A percentile compares a stretch with the other conserved stretches of the same genome.
phyloP scores from a whole-genome alignment of 495 filamentous ascomycete species.

The Penicillium bovifimosum region DNA sequence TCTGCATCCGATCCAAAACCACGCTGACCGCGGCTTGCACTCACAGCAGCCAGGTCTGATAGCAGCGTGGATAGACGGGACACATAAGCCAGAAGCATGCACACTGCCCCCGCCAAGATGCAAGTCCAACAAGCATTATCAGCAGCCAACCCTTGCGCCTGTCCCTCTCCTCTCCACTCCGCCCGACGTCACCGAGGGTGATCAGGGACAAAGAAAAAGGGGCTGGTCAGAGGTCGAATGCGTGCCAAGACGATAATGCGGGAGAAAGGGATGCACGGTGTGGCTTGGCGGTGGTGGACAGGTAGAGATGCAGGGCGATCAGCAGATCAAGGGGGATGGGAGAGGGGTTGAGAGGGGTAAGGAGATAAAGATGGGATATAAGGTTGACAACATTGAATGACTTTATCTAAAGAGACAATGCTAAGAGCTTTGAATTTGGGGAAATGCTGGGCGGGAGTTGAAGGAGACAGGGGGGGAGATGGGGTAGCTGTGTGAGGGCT shows the following conservation, averaged over 20 bases:
- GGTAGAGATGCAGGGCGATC: slow-evolving; percentile 5
- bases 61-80: neutral
- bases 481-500: neutral
- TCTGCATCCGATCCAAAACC: neutral
- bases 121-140: slow-evolving; percentile 6
- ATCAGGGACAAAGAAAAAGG: neutral
- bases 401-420: neutral
- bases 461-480: slow-evolving; percentile 3
- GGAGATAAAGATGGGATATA: neutral
- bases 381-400: slow-evolving; percentile 5
- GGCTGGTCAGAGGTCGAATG: slow-evolving; percentile 6
- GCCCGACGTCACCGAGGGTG: neutral
- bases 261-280: slow-evolving; percentile 31
- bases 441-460: slow-evolving; percentile 3
- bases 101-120: slow-evolving; percentile 21
- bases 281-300: slow-evolving; percentile 26
- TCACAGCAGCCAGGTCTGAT: slow-evolving; percentile 1
- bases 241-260: slow-evolving; percentile 29
- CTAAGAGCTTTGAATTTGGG: neutral
- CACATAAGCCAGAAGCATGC: neutral
- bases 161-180: slow-evolving; percentile 14
- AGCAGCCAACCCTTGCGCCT: slow-evolving; percentile 12
- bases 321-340: slow-evolving; percentile 11
- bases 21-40: too few relatives aligned
- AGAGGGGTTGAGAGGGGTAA: neutral